Evolutionary conservation across 352 stramenopile genomes (phyloP), one percentile per base, ranked within the genome.

Genomic region (Blastocystis sp.): DNA sequence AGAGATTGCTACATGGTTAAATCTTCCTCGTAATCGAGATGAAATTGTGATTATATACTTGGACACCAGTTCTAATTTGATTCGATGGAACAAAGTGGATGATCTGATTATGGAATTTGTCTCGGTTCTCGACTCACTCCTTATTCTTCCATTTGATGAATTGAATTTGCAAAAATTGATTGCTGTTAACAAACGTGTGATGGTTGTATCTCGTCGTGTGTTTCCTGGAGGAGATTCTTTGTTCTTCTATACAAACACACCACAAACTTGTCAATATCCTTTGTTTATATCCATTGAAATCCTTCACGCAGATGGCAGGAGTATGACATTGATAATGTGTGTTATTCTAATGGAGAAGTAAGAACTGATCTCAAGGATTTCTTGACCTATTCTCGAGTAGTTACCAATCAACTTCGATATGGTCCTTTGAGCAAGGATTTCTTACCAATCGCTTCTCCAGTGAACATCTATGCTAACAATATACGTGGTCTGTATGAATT

Each of bases 1-100:
- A 27, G 91, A 93, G 57, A 77, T 93, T 19, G 88, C 90, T 0
- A 37, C 83, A n/a, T 93, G 91, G 91, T 63, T 93, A n/a, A 90
- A 92, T 2, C 21, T 65, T 19, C 51, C 71, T n/a, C 14, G 32
- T 19, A 83, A 83, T 63, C 71, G 71, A 32, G 71, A 83, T 42
- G 71, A 83, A 24, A 42, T 83, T 21, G 46, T 83, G 21, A 54
- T 83, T 27, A 19, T 83, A 19, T 83, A 67, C 37, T 42, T 83
- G 27, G 71, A 83, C 27, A 35, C 58, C 1, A 83, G 71, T 29
- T n/a, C 14, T 3, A 83, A 83, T 83, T 42, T 83, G 29, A 66
- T 63, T 19, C 71, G 71, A 32, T 83, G 71, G 71, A 83, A 66
- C 6, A 51, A 83, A 42, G 71, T 65, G 42, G 54, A 83, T 19